Base-by-base conservation (phyloP, 306 rosid genomes). In the Leucaena leucocephala region DNA sequence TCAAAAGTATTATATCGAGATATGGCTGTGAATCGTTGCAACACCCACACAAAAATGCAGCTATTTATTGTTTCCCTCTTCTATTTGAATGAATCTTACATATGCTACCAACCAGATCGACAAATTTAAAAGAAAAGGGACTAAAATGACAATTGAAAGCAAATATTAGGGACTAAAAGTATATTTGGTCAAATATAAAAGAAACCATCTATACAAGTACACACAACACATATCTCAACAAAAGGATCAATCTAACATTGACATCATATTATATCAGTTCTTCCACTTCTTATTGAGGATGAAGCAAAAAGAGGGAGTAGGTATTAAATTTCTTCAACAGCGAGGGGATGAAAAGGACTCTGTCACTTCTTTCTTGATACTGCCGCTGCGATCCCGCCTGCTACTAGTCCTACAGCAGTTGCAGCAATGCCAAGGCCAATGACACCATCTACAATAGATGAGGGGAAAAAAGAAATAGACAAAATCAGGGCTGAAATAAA, bases 361-460 rank as follows among this genome's bases (percentile, higher is more conserved):
- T 38, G 40, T 92, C 90, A 94, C 84, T 76, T 84, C 74, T 80
- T 90, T 35, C 93, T 88, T 67, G 83, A 82, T 35, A 86, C 85
- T 1, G 97, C 97, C 11, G 93, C 94, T 8, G 94, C 95, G 58
- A 92, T 85, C 74, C 97, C 98, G 43, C 90, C 92, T 36, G 94
- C 98, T 74, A 92, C 68, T 68, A 94, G 86, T 79, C 97, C 98
- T 48, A 86, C 87, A 8, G 93, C 97, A 85, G 97, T 84, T 43
- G 95, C 97, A 5, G 97, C 89, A 70, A 94, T 87, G 86, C 98
- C 98, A 2, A 94, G 67, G 43, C 98, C 98, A 61, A 94, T 88
- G 69, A 90, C 87, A 42, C 98, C 98, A 85, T 94, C 98, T 94
- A 86, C 91, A 86, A 27, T 50, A 17, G 21, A 44, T 68, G 46